These are phyloP conservation scores for Graphium sp. DNA, from an alignment of 2,329 filamentous ascomycete species.

Conservation along the genomic window DNA sequence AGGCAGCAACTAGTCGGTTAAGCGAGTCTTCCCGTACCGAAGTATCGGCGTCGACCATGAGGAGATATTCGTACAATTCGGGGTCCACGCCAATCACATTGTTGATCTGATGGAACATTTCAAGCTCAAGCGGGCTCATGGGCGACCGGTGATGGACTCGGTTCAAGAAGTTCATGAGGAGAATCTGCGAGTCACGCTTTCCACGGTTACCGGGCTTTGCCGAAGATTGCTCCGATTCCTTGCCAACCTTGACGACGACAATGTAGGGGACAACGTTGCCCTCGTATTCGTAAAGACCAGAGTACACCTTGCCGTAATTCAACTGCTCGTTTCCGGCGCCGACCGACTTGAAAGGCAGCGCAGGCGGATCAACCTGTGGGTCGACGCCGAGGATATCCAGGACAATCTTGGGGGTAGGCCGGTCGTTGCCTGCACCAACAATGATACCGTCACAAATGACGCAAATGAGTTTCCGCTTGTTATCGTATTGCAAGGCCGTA, in stretches of 20 bases:
- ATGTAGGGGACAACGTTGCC: conserved; percentile 95
- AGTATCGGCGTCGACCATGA: conserved; percentile 98
- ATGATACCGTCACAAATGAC: conserved; percentile 97
- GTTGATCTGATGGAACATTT: conserved; percentile 99
- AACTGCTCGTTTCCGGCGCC: conserved; percentile 80
- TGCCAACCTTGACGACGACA: conserved; percentile 92
- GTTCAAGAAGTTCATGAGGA: conserved; percentile 95
- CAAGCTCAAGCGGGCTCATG: conserved; percentile 91
- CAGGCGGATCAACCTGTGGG: conserved; percentile 88
- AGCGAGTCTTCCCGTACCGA: conserved; percentile 82
- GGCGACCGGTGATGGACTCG: conserved; percentile 85
- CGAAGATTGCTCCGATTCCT: conserved; percentile 83
- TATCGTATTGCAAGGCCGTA: conserved; percentile 89
- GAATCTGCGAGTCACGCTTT: conserved; percentile 93
- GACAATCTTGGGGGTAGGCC: conserved; percentile 93
- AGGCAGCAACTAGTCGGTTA: conserved; percentile 82
- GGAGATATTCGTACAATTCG: conserved; percentile 88
- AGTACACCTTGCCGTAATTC: conserved; percentile 98
- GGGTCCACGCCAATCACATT: conserved; percentile 98
- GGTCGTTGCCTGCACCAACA: conserved; percentile 87
- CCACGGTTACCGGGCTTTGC: conserved; percentile 93
- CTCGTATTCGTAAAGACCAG: conserved; percentile 91
- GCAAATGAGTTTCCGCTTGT: conserved; percentile 93
- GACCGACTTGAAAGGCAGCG: conserved; percentile 85
- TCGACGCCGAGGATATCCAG: conserved; percentile 94